Evolutionary conservation across 2,329 filamentous ascomycete genomes (phyloP).

Genomic region (Dactylellina haptotyla): DNA sequence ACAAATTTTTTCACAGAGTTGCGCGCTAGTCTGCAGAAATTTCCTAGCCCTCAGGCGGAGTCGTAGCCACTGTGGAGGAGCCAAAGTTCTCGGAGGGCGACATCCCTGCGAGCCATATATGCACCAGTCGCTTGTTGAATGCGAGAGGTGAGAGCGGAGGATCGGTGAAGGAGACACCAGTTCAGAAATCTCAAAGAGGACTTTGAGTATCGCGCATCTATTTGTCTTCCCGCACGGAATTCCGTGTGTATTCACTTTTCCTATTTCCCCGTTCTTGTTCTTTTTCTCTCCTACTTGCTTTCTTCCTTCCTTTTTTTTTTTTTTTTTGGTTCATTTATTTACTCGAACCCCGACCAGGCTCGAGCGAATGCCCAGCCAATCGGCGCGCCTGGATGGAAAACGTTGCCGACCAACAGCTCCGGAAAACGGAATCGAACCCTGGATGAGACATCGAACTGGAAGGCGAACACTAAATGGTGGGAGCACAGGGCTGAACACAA

Average conservation of each 20-base stretch:
- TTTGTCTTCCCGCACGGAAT: too few relatives aligned
- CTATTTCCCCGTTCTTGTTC: neutral
- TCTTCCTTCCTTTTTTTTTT: conserved; percentile 21
- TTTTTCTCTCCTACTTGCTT: neutral
- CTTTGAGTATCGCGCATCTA: too few relatives aligned
- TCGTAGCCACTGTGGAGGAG: conserved; percentile 26
- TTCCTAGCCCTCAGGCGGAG: conserved; percentile 17
- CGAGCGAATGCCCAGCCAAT: conserved; percentile 33
- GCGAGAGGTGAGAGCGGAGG: too few relatives aligned
- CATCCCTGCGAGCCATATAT: conserved; percentile 26
- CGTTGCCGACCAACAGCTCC: conserved; percentile 41
- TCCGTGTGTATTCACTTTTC: neutral
- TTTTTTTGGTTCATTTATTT: conserved; percentile 7
- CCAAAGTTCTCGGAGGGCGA: neutral
- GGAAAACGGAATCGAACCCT: conserved; percentile 38
- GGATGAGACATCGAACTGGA: conserved; percentile 17
- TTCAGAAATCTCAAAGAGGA: too few relatives aligned
- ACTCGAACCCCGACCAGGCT: conserved; percentile 11
- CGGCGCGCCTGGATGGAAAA: conserved; percentile 38
- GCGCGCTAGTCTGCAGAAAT: conserved; percentile 42
- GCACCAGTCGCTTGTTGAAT: conserved; percentile 2
- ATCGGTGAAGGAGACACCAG: neutral
- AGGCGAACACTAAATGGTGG: neutral
- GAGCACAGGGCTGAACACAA: conserved; percentile 22
- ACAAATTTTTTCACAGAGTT: conserved; percentile 24